phyloP scores from a whole-genome alignment of 2,329 filamentous ascomycete genomes.

The Blastomyces percursus region DNA sequence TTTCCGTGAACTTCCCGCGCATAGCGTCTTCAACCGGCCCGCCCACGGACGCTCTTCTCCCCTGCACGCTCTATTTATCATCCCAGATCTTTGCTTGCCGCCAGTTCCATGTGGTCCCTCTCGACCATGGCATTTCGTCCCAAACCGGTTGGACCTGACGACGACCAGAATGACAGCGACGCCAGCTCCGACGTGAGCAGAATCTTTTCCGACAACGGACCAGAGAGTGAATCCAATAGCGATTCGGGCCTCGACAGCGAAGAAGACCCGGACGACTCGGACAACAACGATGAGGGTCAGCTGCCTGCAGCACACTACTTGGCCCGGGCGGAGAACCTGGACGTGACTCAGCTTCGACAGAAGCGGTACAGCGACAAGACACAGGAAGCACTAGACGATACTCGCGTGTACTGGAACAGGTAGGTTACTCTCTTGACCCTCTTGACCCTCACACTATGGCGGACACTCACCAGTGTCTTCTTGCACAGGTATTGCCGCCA shows the following conservation, averaged over 20 bases:
- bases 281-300: constrained; percentile 13
- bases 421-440: constrained; percentile 10
- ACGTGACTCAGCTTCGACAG: constrained; percentile 21
- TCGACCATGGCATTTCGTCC: not conserved
- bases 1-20: no score
- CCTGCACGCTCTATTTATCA: not conserved
- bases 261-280: no score
- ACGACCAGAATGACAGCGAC: constrained; percentile 14
- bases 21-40: no score
- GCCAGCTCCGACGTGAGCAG: constrained; percentile 10
- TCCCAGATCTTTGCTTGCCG: not conserved
- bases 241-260: constrained; percentile 11
- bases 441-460: not conserved
- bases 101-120: not conserved
- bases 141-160: not conserved
- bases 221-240: no score
- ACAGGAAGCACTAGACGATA: constrained; percentile 20
- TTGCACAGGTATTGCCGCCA: constrained; percentile 17
- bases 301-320: constrained; percentile 19
- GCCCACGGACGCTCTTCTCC: constrained; percentile 7
- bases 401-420: constrained; percentile 17
- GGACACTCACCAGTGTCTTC: not conserved
- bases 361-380: constrained; percentile 20
- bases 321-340: constrained; percentile 16
- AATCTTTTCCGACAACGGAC: constrained; percentile 15